These are phyloP conservation scores for Suillus placidus DNA, from an alignment of 768 basidiomycete genomes.

Conservation along the genomic window DNA sequence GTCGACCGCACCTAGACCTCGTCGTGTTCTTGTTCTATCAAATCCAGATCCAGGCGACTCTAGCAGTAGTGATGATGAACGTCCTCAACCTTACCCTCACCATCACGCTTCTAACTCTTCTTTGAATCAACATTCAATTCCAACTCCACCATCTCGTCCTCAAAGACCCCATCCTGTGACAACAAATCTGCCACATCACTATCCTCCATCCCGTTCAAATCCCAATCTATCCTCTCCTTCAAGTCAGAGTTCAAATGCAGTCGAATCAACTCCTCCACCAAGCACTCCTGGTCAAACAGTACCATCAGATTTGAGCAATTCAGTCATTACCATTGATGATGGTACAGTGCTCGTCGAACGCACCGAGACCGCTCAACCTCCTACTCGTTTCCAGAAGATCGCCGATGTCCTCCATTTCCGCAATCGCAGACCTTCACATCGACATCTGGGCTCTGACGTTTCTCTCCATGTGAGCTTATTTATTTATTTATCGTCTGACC, in stretches of 20 bases:
- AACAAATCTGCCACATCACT: conserved; percentile 38
- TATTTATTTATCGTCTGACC: conserved; percentile 9
- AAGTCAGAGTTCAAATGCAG: conserved; percentile 60
- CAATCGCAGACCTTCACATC: conserved; percentile 33
- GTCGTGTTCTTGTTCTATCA: conserved; percentile 56
- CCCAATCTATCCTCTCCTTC: conserved; percentile 72
- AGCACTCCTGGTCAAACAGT: conserved; percentile 58
- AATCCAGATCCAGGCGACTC: conserved; percentile 60
- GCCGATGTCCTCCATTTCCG: conserved; percentile 26
- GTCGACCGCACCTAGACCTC: conserved; percentile 30
- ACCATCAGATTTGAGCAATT: conserved; percentile 44
- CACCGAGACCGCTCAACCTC: conserved; percentile 28
- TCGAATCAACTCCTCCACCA: conserved; percentile 73
- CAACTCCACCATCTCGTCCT: conserved; percentile 24
- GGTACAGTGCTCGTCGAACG: conserved; percentile 36
- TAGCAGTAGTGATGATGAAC: conserved; percentile 43
- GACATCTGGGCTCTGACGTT: conserved; percentile 15
- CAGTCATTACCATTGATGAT: conserved; percentile 41
- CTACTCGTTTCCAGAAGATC: conserved; percentile 37
- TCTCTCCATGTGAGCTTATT: conserved; percentile 25
- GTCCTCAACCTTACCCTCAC: conserved; percentile 15
- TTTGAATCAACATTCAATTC: conserved; percentile 26
- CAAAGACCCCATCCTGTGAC: conserved; percentile 30
- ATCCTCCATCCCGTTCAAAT: conserved; percentile 45
- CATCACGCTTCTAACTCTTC: conserved; percentile 27